Evolutionary conservation across 1,139 yeast genomes (phyloP).

Genomic region (Blastobotrys illinoisensis): DNA sequence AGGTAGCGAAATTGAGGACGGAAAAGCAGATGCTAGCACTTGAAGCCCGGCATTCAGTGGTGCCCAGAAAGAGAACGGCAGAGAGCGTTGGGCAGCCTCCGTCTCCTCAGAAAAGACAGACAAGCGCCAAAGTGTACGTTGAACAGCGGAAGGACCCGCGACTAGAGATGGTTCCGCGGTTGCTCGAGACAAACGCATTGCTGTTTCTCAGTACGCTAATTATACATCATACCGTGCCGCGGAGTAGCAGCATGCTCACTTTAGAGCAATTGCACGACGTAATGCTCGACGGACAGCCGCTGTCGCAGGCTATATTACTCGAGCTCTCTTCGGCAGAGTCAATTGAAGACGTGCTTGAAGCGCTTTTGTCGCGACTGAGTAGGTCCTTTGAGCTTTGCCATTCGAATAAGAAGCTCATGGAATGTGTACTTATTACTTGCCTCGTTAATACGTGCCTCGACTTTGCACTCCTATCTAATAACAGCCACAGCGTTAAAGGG

Average conservation of each 20-base stretch:
- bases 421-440: not conserved
- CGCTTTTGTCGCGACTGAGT: not conserved
- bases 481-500: not conserved
- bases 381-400: not conserved
- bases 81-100: not conserved
- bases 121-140: not conserved
- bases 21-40: slow-evolving; percentile 59
- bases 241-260: not conserved
- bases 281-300: not conserved
- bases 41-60: slow-evolving; percentile 30
- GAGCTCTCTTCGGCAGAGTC: not conserved
- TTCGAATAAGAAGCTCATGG: not conserved
- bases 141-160: not conserved
- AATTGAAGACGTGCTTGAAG: not conserved
- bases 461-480: not conserved
- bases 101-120: not conserved
- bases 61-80: slow-evolving; percentile 6
- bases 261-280: not conserved
- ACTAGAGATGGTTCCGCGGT: not conserved
- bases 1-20: slow-evolving; percentile 56
- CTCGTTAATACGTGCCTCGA: not conserved
- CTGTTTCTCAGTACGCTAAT: not conserved
- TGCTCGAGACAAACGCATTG: not conserved
- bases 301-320: not conserved
- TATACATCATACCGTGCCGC: not conserved